Evolutionary conservation across 2,329 filamentous ascomycete species (phyloP).

Genomic region (Sclerotiophoma versabilis): DNA sequence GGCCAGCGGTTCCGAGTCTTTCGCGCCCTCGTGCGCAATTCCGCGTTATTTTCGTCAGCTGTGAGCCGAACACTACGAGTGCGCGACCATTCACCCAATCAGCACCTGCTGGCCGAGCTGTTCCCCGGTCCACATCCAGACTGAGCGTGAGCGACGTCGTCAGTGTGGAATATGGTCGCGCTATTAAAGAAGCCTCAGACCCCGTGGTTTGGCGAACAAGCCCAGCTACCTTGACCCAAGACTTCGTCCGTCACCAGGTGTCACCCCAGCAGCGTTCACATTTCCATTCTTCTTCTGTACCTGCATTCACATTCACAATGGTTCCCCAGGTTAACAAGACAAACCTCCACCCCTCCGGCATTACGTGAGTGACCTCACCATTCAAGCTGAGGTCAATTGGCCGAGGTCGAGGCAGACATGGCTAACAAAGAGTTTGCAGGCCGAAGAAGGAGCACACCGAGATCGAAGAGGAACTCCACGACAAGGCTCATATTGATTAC

Average conservation of each 20-base stretch:
- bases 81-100: slow-evolving; percentile 34
- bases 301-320: slow-evolving; percentile 46
- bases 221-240: slow-evolving; percentile 58
- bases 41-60: slow-evolving; percentile 42
- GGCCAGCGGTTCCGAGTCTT: slow-evolving; percentile 29
- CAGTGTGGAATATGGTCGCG: slow-evolving; percentile 36
- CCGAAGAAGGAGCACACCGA: slow-evolving; percentile 90
- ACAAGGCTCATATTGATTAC: slow-evolving; percentile 98
- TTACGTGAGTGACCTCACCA: slow-evolving; percentile 70
- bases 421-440: slow-evolving; percentile 57
- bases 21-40: slow-evolving; percentile 26
- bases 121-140: slow-evolving; percentile 34
- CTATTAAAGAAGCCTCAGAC: slow-evolving; percentile 48
- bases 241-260: slow-evolving; percentile 65
- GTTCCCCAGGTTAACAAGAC: slow-evolving; percentile 81
- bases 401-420: neutral
- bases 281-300: slow-evolving; percentile 66
- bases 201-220: slow-evolving; percentile 49
- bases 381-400: neutral
- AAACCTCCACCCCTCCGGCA: slow-evolving; percentile 86
- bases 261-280: slow-evolving; percentile 65
- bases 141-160: slow-evolving; percentile 35
- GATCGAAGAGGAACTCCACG: slow-evolving; percentile 95
- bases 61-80: slow-evolving; percentile 31
- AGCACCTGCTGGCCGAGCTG: slow-evolving; percentile 26